A percentile compares a stretch with the other conserved stretches of the same genome.
Conservation (phyloP, 2,329 filamentous ascomycete genomes). For the Davidsoniella virescens region DNA sequence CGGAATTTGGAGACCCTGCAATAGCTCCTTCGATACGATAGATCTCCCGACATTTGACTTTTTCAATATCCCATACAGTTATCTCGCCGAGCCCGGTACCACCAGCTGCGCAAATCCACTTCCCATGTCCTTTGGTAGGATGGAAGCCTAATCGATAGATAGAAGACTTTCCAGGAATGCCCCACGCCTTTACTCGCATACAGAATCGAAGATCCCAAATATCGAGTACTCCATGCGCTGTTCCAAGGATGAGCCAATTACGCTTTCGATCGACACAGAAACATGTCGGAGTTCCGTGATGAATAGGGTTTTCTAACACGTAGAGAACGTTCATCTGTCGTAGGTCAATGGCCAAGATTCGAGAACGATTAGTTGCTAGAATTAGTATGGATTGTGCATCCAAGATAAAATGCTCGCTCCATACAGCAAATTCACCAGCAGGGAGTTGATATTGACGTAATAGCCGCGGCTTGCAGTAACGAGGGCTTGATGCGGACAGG, state of each 20-base stretch:
- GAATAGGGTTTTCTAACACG: constrained; percentile 68
- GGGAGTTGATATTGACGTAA: constrained; percentile 70
- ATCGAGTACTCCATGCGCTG: constrained; percentile 80
- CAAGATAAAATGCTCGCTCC: constrained; percentile 80
- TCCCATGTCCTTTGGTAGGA: constrained; percentile 59
- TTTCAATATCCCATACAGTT: constrained; percentile 91
- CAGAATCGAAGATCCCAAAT: constrained; percentile 96
- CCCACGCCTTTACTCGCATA: constrained; percentile 75
- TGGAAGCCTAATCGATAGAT: constrained; percentile 70
- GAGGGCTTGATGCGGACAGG: constrained; percentile 20
- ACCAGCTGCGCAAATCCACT: constrained; percentile 77
- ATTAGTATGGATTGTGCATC: constrained; percentile 69
- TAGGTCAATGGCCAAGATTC: constrained; percentile 71
- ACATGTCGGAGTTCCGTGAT: constrained; percentile 80
- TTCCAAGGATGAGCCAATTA: constrained; percentile 84
- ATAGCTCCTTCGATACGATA: constrained; percentile 43
- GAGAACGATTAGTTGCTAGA: constrained; percentile 71
- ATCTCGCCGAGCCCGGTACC: constrained; percentile 79
- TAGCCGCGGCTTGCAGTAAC: constrained; percentile 62
- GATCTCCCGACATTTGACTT: constrained; percentile 72
- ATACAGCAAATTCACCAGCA: constrained; percentile 60
- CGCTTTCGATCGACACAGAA: constrained; percentile 76
- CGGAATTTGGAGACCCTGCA: no score
- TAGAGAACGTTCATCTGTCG: constrained; percentile 73
- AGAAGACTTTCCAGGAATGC: constrained; percentile 61